These are phyloP conservation scores for Monosporozyma unispora DNA, from an alignment of 805 yeast species.

Conservation along the genomic window DNA sequence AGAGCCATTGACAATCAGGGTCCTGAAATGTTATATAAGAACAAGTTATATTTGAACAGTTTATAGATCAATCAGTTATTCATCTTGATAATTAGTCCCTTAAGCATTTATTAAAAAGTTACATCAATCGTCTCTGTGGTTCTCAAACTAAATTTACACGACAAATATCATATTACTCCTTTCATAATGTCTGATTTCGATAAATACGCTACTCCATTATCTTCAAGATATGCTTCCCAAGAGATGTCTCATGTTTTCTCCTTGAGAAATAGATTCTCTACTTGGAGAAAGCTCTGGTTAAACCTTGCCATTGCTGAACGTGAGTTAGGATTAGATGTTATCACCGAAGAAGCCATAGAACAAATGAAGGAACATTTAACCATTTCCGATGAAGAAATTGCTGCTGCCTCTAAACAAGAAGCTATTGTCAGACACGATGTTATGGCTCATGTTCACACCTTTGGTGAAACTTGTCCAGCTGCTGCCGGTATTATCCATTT, in stretches of 20 bases:
- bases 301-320: conserved; percentile 93
- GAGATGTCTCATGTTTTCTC: conserved; percentile 95
- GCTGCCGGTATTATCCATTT: conserved; percentile 97
- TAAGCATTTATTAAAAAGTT: background rate
- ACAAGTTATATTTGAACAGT: background rate
- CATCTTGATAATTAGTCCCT: background rate
- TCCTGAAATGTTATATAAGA: background rate
- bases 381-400: conserved; percentile 90
- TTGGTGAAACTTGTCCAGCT: conserved; percentile 84
- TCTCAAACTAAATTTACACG: too few relatives aligned
- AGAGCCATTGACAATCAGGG: background rate
- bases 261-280: conserved; percentile 84
- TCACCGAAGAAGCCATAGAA: conserved; percentile 84
- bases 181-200: conserved; percentile 39
- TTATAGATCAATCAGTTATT: background rate
- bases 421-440: conserved; percentile 98
- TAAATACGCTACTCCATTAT: conserved; percentile 82
- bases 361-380: conserved; percentile 71
- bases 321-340: conserved; percentile 74
- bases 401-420: conserved; percentile 82
- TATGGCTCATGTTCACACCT: conserved; percentile 97
- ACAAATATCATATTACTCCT: too few relatives aligned
- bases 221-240: conserved; percentile 94
- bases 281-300: conserved; percentile 97
- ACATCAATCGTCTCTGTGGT: background rate